Conservation (phyloP, 345 rosid genomes). For the Eucalyptus pumila region DNA sequence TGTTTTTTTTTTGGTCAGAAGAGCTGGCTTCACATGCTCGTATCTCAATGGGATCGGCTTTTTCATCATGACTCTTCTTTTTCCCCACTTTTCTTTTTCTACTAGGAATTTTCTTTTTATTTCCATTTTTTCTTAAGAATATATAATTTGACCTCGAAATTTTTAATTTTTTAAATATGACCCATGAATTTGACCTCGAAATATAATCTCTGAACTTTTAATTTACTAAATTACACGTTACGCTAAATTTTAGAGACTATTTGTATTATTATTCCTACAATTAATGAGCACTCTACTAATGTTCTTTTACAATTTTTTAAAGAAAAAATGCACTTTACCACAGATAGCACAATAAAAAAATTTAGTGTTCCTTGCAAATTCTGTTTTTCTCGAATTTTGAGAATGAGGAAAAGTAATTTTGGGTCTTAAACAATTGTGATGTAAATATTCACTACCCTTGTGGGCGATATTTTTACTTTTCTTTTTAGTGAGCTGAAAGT, state of each 20-base stretch:
- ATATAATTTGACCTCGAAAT: too few relatives aligned
- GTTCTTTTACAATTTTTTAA: too few relatives aligned
- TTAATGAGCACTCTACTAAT: too few relatives aligned
- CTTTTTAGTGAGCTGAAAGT: background rate
- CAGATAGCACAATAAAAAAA: too few relatives aligned
- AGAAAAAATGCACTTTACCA: too few relatives aligned
- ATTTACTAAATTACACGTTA: too few relatives aligned
- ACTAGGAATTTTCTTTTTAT: background rate
- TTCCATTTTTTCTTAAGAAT: too few relatives aligned
- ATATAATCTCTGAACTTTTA: fast-evolving
- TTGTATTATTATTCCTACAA: too few relatives aligned
- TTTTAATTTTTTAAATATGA: too few relatives aligned
- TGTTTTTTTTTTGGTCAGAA: too few relatives aligned
- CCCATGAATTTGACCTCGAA: fast-evolving
- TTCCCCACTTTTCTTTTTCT: background rate
- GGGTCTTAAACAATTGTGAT: background rate
- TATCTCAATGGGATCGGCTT: background rate
- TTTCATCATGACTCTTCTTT: background rate
- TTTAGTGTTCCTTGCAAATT: background rate
- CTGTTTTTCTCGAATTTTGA: background rate
- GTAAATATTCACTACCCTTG: background rate
- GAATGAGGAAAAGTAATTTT: background rate
- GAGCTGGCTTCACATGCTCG: background rate
- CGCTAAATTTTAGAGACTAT: fast-evolving
- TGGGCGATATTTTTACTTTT: background rate